Evolutionary conservation across 106 monocot genomes (phyloP), one percentile per base, ranked within the genome.

Genomic region (Vanilla planifolia): DNA sequence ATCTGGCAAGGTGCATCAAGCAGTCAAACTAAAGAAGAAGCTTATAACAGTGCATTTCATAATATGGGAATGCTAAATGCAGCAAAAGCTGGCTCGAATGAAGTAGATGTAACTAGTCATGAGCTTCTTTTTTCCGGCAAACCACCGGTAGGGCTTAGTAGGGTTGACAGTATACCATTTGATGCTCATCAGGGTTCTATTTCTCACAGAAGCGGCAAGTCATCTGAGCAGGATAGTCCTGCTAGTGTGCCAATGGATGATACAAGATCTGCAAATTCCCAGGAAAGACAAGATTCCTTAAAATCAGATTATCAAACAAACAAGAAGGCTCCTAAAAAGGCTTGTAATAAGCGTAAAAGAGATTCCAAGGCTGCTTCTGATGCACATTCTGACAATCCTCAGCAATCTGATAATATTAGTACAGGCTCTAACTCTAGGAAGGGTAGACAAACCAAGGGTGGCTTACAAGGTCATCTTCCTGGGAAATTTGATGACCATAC

Each of bases 341-440:
- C 76, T 64, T 51, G 34, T 48, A 35, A 66, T 34, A 99, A 99
- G 77, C 30, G 98, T 59, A 98, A 98, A 82, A 99, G 85, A 56
- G 84, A 91, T 57, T 69, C 79, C 29, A 91, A 77, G 79, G 66
- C 68, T 33, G 56, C 77, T 21, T 59, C 64, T 13, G 75, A 84
- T 55, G 50, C 59, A 30, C 77, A 74, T 26, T 71, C 73, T 60
- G 77, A 86, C 32, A 78, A 75, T 19, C 73, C 68, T 21, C 74
- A 80, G 44, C 71, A 77, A 55, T 71, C 88, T 37, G 88, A 83
- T 67, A 63, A 67, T 64, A 48, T 50, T 13, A 60, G 74, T 34
- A 69, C 76, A 48, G 67, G 75, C 39, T 66, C 69, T 15, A 85
- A 71, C 43, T 66, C 77, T 26, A 81, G 77, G 67, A 96, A 84